Percentiles rank a stretch among this genome's conserved stretches.
These are phyloP conservation scores for Antrodiella citrinella DNA, from an alignment of 768 basidiomycete species.

Conservation along the genomic window DNA sequence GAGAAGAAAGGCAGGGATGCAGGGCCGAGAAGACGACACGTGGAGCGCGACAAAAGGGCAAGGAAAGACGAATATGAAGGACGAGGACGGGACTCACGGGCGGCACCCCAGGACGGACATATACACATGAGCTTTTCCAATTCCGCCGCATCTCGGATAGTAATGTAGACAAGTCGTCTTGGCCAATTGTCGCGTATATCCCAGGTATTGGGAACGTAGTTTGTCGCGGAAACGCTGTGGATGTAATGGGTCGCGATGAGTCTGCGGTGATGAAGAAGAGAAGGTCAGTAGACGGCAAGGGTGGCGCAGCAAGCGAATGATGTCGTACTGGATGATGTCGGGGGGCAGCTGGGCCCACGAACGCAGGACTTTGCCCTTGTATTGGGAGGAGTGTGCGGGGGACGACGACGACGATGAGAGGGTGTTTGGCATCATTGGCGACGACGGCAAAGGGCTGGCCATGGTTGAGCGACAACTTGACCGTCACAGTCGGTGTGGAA, in stretches of 20 bases:
- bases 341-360: constrained; percentile 57
- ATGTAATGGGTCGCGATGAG: constrained; percentile 55
- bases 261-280: constrained; percentile 24
- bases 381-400: constrained; percentile 11
- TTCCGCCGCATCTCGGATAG: constrained; percentile 53
- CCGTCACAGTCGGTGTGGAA: constrained; percentile 19
- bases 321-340: constrained; percentile 51
- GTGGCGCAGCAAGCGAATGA: constrained; percentile 26
- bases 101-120: constrained; percentile 50
- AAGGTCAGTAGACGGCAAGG: constrained; percentile 12
- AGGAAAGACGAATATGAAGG: neutral
- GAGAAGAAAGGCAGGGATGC: no score
- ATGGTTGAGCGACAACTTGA: constrained; percentile 6
- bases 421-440: constrained; percentile 9
- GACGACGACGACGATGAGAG: constrained; percentile 6
- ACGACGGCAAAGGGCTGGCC: constrained; percentile 15
- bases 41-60: constrained; percentile 3
- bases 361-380: constrained; percentile 52
- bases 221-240: constrained; percentile 33
- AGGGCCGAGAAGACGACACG: no score
- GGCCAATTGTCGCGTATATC: constrained; percentile 49
- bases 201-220: constrained; percentile 42
- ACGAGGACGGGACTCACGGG: constrained; percentile 39
- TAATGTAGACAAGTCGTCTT: constrained; percentile 50
- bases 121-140: constrained; percentile 57